Base-by-base conservation (phyloP, 441 rosid genomes). In the Corymbia calophylla region DNA sequence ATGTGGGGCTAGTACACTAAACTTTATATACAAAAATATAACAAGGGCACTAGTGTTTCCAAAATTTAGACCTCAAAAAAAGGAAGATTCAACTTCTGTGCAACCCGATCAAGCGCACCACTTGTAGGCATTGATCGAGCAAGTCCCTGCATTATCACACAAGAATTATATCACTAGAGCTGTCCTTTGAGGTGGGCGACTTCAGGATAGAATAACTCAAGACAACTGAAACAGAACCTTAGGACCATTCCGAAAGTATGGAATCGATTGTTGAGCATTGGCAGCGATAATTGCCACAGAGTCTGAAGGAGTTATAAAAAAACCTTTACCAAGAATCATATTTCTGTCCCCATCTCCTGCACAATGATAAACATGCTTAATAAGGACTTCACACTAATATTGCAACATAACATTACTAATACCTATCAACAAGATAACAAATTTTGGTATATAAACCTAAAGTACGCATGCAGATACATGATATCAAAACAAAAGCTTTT, bases 111-210 rank as follows among this genome's bases (percentile, higher is more conserved):
- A 88, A 98, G 97, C 80, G 99, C 99, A 90, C 99, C 98, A 91
- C 98, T 98, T 51, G 99, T 98, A 51, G 99, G 99, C 99, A 98
- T 96, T 29, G 99, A 98, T 91, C 98, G 94, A 88, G 99, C 99
- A 87, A 98, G 94, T 89, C 99, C 98, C 99, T 96, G 94, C 77
- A 93, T 91, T 88, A 53, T 87, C 47, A 44, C 18, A 44, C 53
- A 13, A 77, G 84, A 44, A 77, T 77, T 13, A 77, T 23, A 44
- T 77, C 51, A 77, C 84, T 23, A 77, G 53, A 77, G 51, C 53
- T 44, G n/a, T 77, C 84, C n/a, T 77, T 77, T 77, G 53, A 77
- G 51, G n/a, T 44, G 84, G n/a, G 53, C n/a, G 18, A 44, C 18
- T 44, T 77, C 53, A 55, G 68, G 13, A 88, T 13, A 88, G 81